Evolutionary conservation across 345 rosid genomes (phyloP).

Genomic region (Syzygium oleosum): DNA sequence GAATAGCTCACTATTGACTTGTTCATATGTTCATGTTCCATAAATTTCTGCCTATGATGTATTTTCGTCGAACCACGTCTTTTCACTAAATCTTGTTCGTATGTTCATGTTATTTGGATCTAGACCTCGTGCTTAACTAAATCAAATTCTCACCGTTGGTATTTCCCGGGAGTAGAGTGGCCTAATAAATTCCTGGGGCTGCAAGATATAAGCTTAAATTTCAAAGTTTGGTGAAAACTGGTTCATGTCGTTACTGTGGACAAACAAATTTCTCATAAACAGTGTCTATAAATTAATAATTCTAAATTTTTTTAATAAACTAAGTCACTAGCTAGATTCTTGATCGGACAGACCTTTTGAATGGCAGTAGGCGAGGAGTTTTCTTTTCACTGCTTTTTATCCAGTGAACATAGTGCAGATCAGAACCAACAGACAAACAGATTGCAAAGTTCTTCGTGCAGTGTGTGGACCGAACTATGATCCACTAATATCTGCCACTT

Average conservation of each 20-base stretch:
- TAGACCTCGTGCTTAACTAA: not conserved
- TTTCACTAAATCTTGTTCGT: not conserved
- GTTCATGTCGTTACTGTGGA: not conserved
- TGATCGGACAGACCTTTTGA: not conserved
- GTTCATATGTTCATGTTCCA: not conserved
- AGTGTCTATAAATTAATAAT: not conserved
- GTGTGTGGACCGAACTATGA: not conserved
- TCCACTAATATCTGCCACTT: not conserved
- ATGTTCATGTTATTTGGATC: not conserved
- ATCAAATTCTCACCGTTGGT: not conserved
- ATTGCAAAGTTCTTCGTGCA: not conserved
- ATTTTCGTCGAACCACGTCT: not conserved
- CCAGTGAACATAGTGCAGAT: not conserved
- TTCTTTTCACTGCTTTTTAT: not conserved
- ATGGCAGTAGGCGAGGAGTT: not conserved
- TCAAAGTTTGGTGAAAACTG: not conserved
- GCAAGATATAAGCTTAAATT: not conserved
- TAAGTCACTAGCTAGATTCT: not conserved
- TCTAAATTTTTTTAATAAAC: not conserved
- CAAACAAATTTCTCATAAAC: not conserved
- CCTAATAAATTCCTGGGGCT: not conserved
- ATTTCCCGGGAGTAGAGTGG: not conserved
- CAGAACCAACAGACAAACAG: not conserved
- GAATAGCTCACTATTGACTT: not conserved
- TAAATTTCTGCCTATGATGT: not conserved